phyloP scores from a whole-genome alignment of 495 filamentous ascomycete genomes.

The Evernia prunastri region DNA sequence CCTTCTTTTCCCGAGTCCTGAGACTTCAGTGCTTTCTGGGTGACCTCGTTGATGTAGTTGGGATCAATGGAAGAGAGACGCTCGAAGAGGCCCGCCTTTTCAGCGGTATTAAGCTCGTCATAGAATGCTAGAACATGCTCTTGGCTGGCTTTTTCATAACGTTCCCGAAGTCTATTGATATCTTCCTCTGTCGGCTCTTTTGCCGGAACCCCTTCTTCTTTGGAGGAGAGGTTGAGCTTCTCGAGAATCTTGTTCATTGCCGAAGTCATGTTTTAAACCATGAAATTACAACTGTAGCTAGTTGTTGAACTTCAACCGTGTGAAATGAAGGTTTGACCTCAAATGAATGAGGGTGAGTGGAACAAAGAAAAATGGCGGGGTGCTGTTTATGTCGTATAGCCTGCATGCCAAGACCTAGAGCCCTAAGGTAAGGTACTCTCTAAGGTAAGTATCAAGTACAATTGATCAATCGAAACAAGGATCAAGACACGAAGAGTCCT shows the following conservation, averaged over 20 bases:
- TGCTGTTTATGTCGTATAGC: no score
- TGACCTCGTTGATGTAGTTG: conserved; percentile 72
- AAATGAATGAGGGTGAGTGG: background rate
- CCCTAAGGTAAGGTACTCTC: background rate
- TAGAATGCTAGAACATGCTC: conserved; percentile 89
- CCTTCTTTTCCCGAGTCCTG: conserved; percentile 41
- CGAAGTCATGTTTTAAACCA: conserved; percentile 33
- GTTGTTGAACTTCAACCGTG: background rate
- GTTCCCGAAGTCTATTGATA: conserved; percentile 64
- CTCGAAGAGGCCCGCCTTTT: conserved; percentile 73
- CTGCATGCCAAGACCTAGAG: conserved; percentile 14
- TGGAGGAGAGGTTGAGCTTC: conserved; percentile 46
- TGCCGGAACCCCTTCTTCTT: conserved; percentile 35
- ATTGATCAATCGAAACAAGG: background rate
- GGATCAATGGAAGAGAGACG: conserved; percentile 80
- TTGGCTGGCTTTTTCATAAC: conserved; percentile 74
- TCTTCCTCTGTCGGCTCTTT: conserved; percentile 66
- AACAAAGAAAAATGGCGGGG: background rate
- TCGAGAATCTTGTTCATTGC: conserved; percentile 54
- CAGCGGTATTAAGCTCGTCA: conserved; percentile 62
- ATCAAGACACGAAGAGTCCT: background rate
- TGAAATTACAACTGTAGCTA: background rate
- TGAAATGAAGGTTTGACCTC: background rate
- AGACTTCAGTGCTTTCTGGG: conserved; percentile 73
- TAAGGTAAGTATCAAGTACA: background rate